These are phyloP conservation scores for Musa itinerans DNA, from an alignment of 176 grass and related monocot genomes.

Conservation along the genomic window DNA sequence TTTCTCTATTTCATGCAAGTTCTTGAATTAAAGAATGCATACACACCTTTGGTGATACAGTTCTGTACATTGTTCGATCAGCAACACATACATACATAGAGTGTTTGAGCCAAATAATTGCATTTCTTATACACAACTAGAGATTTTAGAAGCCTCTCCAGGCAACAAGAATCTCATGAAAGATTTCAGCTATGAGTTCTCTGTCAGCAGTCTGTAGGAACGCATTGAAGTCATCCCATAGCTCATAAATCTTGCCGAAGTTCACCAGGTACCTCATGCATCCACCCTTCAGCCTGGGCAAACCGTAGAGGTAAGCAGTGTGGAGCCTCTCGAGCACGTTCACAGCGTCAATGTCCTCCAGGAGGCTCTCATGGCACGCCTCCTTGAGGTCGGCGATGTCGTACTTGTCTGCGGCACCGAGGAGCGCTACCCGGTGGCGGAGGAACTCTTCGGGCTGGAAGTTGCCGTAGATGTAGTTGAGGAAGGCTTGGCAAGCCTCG, in stretches of 20 bases:
- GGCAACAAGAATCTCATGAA: constrained; percentile 57
- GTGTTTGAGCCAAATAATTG: background rate
- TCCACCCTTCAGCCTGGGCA: constrained; percentile 56
- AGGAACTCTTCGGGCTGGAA: constrained; percentile 59
- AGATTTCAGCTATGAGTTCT: constrained; percentile 75
- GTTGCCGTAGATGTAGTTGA: constrained; percentile 77
- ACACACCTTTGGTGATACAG: too few species aligned
- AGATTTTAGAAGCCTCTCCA: constrained; percentile 58
- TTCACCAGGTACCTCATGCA: constrained; percentile 78
- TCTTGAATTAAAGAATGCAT: background rate
- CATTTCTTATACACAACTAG: background rate
- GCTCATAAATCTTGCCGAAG: constrained; percentile 92
- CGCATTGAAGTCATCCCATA: constrained; percentile 49
- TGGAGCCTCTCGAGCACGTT: constrained; percentile 88
- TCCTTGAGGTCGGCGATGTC: constrained; percentile 73
- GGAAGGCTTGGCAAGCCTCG: constrained; percentile 61
- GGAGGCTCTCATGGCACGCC: constrained; percentile 70
- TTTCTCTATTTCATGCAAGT: background rate
- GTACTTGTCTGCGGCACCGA: constrained; percentile 83
- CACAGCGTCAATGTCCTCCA: constrained; percentile 56
- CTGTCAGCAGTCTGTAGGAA: constrained; percentile 69
- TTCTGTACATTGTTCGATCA: background rate
- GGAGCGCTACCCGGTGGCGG: constrained; percentile 55
- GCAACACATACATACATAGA: background rate
- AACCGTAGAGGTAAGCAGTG: constrained; percentile 34